Evolutionary conservation across 495 filamentous ascomycete species (phyloP).

Genomic region (Staphylotrichum tortipilum): DNA sequence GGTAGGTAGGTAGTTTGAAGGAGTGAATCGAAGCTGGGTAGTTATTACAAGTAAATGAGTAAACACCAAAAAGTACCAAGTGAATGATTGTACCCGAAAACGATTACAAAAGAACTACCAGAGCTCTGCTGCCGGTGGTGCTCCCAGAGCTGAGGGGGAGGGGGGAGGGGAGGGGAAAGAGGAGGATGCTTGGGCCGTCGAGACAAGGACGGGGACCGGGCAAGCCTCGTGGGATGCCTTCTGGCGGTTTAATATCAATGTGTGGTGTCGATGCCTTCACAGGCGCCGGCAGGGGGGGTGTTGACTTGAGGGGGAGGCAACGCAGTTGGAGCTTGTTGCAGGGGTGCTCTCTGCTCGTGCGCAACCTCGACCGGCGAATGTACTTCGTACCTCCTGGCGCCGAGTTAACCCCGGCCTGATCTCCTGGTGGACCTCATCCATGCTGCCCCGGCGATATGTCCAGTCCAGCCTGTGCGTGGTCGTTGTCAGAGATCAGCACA

Average conservation of each 20-base stretch:
- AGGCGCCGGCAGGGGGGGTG: no score
- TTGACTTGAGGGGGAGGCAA: neutral
- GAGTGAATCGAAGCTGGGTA: constrained; percentile 3
- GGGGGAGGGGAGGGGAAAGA: constrained; percentile 15
- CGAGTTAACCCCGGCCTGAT: neutral
- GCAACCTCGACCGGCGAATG: neutral
- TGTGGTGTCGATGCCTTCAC: neutral
- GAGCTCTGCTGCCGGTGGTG: constrained; percentile 40
- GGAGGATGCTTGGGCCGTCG: constrained; percentile 28
- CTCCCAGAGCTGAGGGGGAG: constrained; percentile 17
- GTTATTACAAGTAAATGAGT: neutral
- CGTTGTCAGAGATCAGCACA: no score
- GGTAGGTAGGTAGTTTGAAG: no score
- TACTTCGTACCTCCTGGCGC: neutral
- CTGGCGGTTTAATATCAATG: constrained; percentile 19
- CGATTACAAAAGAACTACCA: constrained; percentile 45
- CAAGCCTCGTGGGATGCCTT: constrained; percentile 5
- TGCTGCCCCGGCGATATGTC: no score
- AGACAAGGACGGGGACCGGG: constrained; percentile 35
- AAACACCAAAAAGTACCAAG: neutral
- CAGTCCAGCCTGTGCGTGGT: no score
- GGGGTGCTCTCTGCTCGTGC: neutral
- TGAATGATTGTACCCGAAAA: no score
- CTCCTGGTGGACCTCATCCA: no score
- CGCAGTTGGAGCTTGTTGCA: neutral